phyloP scores from a whole-genome alignment of 2,329 filamentous ascomycete genomes.

The Moelleriella libera region DNA sequence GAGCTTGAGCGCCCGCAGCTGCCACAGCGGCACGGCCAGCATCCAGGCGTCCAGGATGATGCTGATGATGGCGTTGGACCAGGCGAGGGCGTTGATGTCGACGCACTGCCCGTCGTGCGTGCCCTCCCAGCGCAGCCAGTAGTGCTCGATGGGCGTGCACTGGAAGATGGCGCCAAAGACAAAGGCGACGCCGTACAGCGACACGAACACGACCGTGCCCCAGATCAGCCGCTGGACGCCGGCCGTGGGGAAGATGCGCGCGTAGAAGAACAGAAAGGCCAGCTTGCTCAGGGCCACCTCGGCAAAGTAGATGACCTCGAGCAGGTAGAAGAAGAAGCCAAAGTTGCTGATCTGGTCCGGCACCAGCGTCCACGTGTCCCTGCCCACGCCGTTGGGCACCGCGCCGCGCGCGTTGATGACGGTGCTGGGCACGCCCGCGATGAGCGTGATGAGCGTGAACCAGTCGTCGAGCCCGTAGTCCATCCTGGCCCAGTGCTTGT shows the following conservation, averaged over 20 bases:
- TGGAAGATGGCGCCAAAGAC: conserved; percentile 30
- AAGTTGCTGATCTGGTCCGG: conserved; percentile 27
- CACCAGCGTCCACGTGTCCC: conserved; percentile 34
- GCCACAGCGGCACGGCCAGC: conserved; percentile 32
- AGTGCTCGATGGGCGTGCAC: conserved; percentile 34
- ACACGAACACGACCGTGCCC: conserved; percentile 24
- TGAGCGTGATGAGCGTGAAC: conserved; percentile 15
- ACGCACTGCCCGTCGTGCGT: conserved; percentile 31
- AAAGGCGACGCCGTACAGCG: conserved; percentile 25
- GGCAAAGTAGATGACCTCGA: conserved; percentile 30
- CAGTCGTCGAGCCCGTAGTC: conserved; percentile 24
- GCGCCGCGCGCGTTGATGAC: conserved; percentile 16
- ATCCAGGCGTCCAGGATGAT: conserved; percentile 39
- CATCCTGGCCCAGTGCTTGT: conserved; percentile 17
- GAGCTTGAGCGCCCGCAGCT: conserved; percentile 26
- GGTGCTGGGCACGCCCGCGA: conserved; percentile 14
- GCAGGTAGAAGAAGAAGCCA: conserved; percentile 25
- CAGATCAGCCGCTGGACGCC: conserved; percentile 25
- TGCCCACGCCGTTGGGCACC: conserved; percentile 28
- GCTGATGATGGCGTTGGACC: conserved; percentile 36
- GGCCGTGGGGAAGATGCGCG: conserved; percentile 34
- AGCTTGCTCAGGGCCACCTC: conserved; percentile 32
- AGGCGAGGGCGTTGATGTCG: conserved; percentile 32
- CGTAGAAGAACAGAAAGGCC: conserved; percentile 39
- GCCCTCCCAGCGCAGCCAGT: conserved; percentile 39